A percentile compares a stretch with the other conserved stretches of the same genome.
Evolutionary conservation across 768 basidiomycete species (phyloP).

Genomic region (Lactarius trivialis): DNA sequence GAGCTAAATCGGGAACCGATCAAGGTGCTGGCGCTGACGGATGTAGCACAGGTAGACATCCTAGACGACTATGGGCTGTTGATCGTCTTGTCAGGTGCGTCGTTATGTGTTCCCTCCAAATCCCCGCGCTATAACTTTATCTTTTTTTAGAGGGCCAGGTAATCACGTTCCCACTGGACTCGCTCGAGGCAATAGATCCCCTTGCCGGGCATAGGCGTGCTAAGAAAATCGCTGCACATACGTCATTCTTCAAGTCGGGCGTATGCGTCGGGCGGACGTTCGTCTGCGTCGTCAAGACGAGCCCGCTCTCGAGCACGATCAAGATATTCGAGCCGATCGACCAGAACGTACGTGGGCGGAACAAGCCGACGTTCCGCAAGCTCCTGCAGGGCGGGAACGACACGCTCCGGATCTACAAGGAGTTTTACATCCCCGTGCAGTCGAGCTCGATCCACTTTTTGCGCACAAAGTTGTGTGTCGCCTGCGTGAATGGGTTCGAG

Average conservation of each 20-base stretch:
- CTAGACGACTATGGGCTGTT: constrained; percentile 93
- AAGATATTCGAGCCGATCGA: constrained; percentile 97
- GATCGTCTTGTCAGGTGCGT: constrained; percentile 92
- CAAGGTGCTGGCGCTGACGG: constrained; percentile 81
- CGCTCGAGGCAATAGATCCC: constrained; percentile 84
- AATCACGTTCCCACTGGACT: constrained; percentile 91
- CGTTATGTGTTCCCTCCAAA: constrained; percentile 18
- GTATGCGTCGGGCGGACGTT: constrained; percentile 85
- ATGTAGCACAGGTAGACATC: constrained; percentile 93
- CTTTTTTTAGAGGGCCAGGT: constrained; percentile 86
- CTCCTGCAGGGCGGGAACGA: constrained; percentile 92
- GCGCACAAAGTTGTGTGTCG: constrained; percentile 95
- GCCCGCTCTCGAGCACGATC: constrained; percentile 92
- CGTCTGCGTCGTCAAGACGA: constrained; percentile 96
- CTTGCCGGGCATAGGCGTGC: constrained; percentile 87
- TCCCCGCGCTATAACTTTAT: too few relatives aligned
- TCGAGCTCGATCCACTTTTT: constrained; percentile 95
- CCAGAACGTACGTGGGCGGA: constrained; percentile 68
- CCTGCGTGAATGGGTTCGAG: constrained; percentile 95
- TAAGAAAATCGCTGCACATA: constrained; percentile 92
- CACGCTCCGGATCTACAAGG: constrained; percentile 90
- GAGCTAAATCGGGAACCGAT: constrained; percentile 74
- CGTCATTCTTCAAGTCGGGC: constrained; percentile 96
- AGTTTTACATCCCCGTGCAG: constrained; percentile 98
- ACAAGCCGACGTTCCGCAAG: constrained; percentile 91